These are phyloP conservation scores for Prunus salicina DNA, from an alignment of 306 rosid genomes.

Conservation along the genomic window DNA sequence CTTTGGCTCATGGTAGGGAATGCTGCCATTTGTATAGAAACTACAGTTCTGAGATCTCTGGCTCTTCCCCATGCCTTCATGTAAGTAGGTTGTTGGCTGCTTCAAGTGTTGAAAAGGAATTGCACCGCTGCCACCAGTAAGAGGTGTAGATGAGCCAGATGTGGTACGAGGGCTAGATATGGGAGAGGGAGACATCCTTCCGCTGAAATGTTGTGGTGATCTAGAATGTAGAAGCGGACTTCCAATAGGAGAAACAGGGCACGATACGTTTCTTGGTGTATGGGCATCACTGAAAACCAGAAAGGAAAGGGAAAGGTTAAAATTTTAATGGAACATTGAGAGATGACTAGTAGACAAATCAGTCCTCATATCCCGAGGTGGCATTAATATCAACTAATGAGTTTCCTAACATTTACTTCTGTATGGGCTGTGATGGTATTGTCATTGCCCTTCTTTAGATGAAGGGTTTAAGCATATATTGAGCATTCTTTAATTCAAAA, in stretches of 20 bases:
- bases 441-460: not conserved
- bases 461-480: not conserved
- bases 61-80: slow-evolving; percentile 42
- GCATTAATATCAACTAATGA: not conserved
- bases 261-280: slow-evolving; percentile 33
- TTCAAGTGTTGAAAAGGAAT: slow-evolving; percentile 39
- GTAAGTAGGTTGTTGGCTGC: slow-evolving; percentile 39
- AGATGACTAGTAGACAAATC: not conserved
- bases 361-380: not conserved
- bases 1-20: slow-evolving; percentile 39
- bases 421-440: not conserved
- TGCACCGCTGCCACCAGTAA: slow-evolving; percentile 32
- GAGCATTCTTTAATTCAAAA: not conserved
- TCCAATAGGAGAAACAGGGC: slow-evolving; percentile 43
- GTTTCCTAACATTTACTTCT: not conserved
- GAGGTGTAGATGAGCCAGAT: slow-evolving; percentile 46
- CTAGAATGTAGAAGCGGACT: slow-evolving; percentile 36
- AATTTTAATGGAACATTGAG: not conserved
- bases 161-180: slow-evolving; percentile 41
- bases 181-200: slow-evolving; percentile 48
- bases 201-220: slow-evolving; percentile 40
- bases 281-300: slow-evolving; percentile 29
- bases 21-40: slow-evolving; percentile 32
- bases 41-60: slow-evolving; percentile 33
- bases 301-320: not conserved